Conservation (phyloP, 208 protist species). For the Acanthamoeba royreba region DNA sequence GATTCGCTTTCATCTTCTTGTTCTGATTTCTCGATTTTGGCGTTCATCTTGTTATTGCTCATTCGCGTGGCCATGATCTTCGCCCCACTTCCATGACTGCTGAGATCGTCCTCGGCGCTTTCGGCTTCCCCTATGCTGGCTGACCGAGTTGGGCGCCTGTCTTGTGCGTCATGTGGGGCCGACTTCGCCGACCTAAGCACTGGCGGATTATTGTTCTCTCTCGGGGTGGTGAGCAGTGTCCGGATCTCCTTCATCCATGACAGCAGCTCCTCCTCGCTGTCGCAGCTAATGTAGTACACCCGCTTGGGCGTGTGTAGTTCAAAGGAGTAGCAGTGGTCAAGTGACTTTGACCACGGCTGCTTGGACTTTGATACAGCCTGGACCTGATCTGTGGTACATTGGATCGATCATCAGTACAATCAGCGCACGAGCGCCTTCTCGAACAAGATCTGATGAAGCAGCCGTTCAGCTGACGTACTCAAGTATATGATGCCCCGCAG, state of each 20-base stretch:
- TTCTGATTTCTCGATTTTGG: background rate
- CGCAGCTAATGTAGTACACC: conserved; percentile 11
- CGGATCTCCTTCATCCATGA: background rate
- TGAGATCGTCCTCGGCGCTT: background rate
- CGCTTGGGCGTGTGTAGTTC: conserved; percentile 1
- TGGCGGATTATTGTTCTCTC: background rate
- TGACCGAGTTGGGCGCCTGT: background rate
- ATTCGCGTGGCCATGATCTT: too few species aligned
- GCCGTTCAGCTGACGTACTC: background rate
- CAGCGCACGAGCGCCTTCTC: background rate
- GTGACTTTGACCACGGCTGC: background rate
- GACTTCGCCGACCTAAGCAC: background rate
- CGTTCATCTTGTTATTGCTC: background rate
- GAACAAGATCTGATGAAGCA: background rate
- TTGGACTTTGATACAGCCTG: background rate
- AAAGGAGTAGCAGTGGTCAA: conserved; percentile 17
- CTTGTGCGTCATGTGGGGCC: background rate
- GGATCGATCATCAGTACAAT: background rate
- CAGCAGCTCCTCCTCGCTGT: conserved; percentile 10
- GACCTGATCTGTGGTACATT: background rate
- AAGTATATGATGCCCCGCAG: background rate
- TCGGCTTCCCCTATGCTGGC: background rate
- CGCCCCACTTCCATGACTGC: background rate
- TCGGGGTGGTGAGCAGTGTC: background rate
- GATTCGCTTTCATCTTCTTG: background rate